Evolutionary conservation across 2,329 filamentous ascomycete species (phyloP).

Genomic region (Huntiella moniliformis): DNA sequence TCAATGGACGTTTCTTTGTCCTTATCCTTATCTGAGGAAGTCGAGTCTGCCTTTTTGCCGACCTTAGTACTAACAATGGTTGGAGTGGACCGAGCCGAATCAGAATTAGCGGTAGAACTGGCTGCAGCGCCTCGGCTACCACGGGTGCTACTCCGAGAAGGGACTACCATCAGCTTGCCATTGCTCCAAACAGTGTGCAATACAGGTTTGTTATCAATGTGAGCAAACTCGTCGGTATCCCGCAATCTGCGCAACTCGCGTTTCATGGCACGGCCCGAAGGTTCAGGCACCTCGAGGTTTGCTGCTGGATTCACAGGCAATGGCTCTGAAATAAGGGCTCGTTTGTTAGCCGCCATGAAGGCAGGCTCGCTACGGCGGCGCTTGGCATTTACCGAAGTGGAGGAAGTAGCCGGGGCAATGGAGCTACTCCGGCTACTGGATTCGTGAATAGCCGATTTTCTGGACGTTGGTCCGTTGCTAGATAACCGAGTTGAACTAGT

Average conservation of each 20-base stretch:
- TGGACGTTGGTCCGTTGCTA: not conserved
- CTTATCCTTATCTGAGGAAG: conserved; percentile 13
- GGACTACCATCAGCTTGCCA: conserved; percentile 36
- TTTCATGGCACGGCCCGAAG: conserved; percentile 26
- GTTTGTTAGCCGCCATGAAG: not conserved
- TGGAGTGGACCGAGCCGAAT: conserved; percentile 1
- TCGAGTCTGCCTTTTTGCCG: conserved; percentile 11
- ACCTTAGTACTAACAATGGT: not conserved
- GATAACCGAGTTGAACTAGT: conserved; percentile 4
- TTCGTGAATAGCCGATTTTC: too few relatives aligned
- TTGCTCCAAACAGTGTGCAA: conserved; percentile 44
- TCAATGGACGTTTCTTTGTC: conserved; percentile 17
- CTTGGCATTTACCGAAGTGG: not conserved
- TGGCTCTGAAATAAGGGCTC: conserved; percentile 4
- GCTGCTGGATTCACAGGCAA: conserved; percentile 33
- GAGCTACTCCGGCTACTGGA: conserved; percentile 14
- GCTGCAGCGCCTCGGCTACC: conserved; percentile 15
- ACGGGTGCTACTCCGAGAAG: conserved; percentile 23
- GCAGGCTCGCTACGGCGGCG: conserved; percentile 5
- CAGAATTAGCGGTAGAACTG: not conserved
- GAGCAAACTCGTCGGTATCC: conserved; percentile 43
- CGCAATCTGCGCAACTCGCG: conserved; percentile 41
- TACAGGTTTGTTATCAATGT: conserved; percentile 39
- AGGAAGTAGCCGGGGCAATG: conserved; percentile 21
- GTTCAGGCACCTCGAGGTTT: conserved; percentile 40